phyloP scores from a whole-genome alignment of 768 basidiomycete genomes.

The Cystobasidium ongulense region DNA sequence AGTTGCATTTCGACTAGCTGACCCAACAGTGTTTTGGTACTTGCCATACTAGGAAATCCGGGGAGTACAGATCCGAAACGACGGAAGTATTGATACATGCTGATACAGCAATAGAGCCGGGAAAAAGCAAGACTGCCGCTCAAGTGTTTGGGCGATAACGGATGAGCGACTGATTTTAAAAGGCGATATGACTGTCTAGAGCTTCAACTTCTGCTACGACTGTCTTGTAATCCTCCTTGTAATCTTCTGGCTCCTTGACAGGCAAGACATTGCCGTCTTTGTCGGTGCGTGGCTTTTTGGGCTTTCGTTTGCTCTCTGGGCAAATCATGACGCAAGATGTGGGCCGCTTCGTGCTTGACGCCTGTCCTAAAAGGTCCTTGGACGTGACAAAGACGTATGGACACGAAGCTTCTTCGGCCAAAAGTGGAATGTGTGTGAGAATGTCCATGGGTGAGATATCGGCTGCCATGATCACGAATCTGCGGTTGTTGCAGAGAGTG shows the following conservation, averaged over 20 bases:
- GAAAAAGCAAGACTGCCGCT: neutral
- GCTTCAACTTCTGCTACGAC: conserved; percentile 5
- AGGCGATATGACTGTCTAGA: conserved; percentile 15
- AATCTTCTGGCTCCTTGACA: conserved; percentile 29
- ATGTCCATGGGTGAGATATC: conserved; percentile 99
- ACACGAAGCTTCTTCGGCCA: conserved; percentile 86
- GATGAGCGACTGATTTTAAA: neutral
- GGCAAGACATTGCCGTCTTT: neutral
- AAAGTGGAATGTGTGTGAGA: conserved; percentile 86
- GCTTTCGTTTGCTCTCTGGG: conserved; percentile 17
- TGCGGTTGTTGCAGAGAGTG: too few species aligned
- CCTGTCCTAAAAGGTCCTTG: conserved; percentile 90
- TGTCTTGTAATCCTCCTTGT: conserved; percentile 7
- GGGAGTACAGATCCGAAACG: neutral
- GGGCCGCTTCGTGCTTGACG: conserved; percentile 92
- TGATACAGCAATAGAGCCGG: neutral
- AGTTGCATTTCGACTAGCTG: neutral
- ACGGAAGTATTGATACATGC: neutral
- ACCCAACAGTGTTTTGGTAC: neutral
- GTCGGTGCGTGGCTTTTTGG: conserved; percentile 18
- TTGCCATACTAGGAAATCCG: neutral
- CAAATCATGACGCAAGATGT: conserved; percentile 90
- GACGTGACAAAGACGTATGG: conserved; percentile 83
- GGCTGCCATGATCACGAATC: conserved; percentile 81
- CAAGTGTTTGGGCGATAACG: neutral